Evolutionary conservation across 2,329 filamentous ascomycete species (phyloP).

Genomic region (Nannizziopsis barbatae): DNA sequence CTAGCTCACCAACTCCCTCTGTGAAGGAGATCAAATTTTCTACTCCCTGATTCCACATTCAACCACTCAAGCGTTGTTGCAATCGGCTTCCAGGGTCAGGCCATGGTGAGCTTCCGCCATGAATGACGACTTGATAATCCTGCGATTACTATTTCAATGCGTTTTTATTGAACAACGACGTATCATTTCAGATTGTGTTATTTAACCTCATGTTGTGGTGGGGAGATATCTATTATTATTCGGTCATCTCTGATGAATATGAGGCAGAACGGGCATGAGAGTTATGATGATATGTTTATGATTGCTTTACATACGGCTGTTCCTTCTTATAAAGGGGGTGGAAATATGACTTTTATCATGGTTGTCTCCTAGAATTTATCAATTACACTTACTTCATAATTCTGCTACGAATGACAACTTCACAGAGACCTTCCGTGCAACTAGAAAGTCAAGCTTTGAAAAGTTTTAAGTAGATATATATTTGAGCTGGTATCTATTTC

Average conservation of each 20-base stretch:
- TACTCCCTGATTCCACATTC: conserved; percentile 27
- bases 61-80: background rate
- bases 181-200: background rate
- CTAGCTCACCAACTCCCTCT: conserved; percentile 30
- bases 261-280: background rate
- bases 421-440: too few species aligned
- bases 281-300: conserved; percentile 6
- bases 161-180: background rate
- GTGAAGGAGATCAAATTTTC: conserved; percentile 30
- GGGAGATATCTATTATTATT: conserved; percentile 3
- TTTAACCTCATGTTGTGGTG: background rate
- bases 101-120: too few species aligned
- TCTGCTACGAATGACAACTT: background rate
- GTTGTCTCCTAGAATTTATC: background rate
- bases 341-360: background rate
- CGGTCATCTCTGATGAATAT: background rate
- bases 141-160: background rate
- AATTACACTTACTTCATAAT: background rate
- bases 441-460: too few species aligned
- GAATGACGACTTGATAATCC: background rate
- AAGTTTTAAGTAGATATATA: too few species aligned
- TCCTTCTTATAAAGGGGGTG: background rate
- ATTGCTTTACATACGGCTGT: background rate
- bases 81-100: too few species aligned
- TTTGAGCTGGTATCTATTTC: too few species aligned